Evolutionary conservation across 345 rosid genomes (phyloP), one percentile per base, ranked within the genome.

Genomic region (Arabis alpina): DNA sequence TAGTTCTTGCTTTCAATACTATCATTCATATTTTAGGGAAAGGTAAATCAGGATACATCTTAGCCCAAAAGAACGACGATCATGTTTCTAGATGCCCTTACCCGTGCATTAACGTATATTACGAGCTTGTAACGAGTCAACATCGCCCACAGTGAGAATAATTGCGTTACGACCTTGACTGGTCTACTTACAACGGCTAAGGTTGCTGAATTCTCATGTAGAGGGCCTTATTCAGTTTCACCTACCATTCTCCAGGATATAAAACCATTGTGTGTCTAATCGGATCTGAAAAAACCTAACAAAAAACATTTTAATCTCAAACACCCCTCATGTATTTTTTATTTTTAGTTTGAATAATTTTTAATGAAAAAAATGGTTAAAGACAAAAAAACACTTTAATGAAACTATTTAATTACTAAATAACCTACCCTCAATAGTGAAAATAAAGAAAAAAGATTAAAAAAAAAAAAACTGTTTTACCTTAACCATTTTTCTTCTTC

Each of bases 211-310:
- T 81, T 83, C 65, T 76, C 87, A 30, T 55, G 73, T 5, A 77
- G 90, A 80, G 86, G 88, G 5, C 91, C 87, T 40, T 79, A 80
- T 54, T 80, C 91, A 1, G 34, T 80, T 10, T 77, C 83, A 59
- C 79, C 92, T 5, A 80, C 79, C 71, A 82, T 89, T 68, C 81
- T 85, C 60, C 85, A 89, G 87, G 86, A 82, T 13, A 28, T 36
- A 11, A 50, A 70, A 7, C 49, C 48, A 68, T 44, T 36, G 36
- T 32, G 40, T 68, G 19, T 57, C n/a, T 56, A 34, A 2, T 39
- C 11, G n/a, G n/a, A n/a, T n/a, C n/a, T n/a, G n/a, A n/a, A n/a
- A n/a, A n/a, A n/a, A n/a, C n/a, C n/a, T n/a, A n/a, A n/a, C n/a
- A n/a, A n/a, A n/a, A n/a, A n/a, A n/a, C n/a, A n/a, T n/a, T n/a